Percentiles rank a stretch among this genome's conserved stretches.
Evolutionary conservation across 2,329 filamentous ascomycete genomes (phyloP).

Genomic region (Apiospora hydei): DNA sequence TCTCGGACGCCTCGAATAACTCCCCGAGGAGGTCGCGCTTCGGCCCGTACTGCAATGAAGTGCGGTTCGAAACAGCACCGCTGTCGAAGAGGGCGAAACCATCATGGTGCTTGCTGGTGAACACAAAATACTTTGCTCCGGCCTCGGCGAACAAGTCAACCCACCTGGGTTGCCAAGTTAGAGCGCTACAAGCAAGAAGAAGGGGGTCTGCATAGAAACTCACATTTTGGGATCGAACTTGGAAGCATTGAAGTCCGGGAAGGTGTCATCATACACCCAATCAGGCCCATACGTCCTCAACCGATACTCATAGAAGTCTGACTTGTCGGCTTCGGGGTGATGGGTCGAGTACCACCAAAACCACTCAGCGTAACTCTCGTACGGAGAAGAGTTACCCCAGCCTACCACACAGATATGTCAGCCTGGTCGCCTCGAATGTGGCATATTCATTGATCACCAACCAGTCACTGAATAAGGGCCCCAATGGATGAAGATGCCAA

Average conservation of each 20-base stretch:
- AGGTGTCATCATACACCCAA: slow-evolving; percentile 60
- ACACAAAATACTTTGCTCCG: slow-evolving; percentile 48
- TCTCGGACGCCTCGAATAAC: slow-evolving; percentile 47
- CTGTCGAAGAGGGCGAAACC: slow-evolving; percentile 50
- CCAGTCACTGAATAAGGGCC: slow-evolving; percentile 55
- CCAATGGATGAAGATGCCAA: slow-evolving; percentile 65
- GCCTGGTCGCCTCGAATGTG: neutral
- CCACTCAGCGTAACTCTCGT: slow-evolving; percentile 50
- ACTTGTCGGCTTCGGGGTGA: slow-evolving; percentile 47
- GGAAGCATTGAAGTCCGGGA: slow-evolving; percentile 56
- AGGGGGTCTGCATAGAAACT: slow-evolving; percentile 45
- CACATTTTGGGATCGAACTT: slow-evolving; percentile 54
- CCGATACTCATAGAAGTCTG: slow-evolving; percentile 53
- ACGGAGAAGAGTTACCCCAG: slow-evolving; percentile 52
- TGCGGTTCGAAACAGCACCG: slow-evolving; percentile 44
- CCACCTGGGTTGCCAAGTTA: slow-evolving; percentile 32
- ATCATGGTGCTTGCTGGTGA: slow-evolving; percentile 52
- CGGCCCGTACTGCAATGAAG: slow-evolving; percentile 47
- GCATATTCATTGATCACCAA: neutral
- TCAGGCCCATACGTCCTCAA: slow-evolving; percentile 55
- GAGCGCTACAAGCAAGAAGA: slow-evolving; percentile 20
- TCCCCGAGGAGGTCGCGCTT: slow-evolving; percentile 46
- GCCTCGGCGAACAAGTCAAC: slow-evolving; percentile 41
- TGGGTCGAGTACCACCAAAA: slow-evolving; percentile 57
- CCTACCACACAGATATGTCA: slow-evolving; percentile 41